Evolutionary conservation across 2,329 filamentous ascomycete genomes (phyloP).

Genomic region (Endothia cerciana): DNA sequence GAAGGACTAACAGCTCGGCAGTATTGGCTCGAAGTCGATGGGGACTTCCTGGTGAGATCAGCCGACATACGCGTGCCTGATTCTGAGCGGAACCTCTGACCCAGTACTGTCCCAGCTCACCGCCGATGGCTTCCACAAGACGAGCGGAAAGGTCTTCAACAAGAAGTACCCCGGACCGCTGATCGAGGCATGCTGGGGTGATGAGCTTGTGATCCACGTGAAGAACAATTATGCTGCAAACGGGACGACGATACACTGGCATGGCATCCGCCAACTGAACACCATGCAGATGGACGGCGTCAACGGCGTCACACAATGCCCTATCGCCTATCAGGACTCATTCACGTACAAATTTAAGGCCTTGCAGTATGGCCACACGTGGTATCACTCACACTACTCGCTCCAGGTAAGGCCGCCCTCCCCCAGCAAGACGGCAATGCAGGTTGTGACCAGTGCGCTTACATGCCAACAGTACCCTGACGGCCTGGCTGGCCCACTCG

Average conservation of each 20-base stretch:
- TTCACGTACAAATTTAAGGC: constrained; percentile 42
- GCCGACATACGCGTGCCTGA: not conserved
- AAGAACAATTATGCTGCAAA: constrained; percentile 33
- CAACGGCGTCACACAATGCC: constrained; percentile 52
- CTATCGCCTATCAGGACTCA: constrained; percentile 51
- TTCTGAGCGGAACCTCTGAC: not conserved
- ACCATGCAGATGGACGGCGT: constrained; percentile 41
- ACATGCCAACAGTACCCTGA: constrained; percentile 39
- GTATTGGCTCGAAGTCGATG: constrained; percentile 27
- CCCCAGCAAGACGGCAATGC: constrained; percentile 23
- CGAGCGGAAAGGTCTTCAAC: constrained; percentile 32
- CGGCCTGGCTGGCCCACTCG: constrained; percentile 51
- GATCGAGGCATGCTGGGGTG: constrained; percentile 38
- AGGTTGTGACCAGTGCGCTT: constrained; percentile 31
- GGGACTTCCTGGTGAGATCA: constrained; percentile 20
- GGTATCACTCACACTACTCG: constrained; percentile 45
- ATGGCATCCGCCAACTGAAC: constrained; percentile 39
- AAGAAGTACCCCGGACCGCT: constrained; percentile 34
- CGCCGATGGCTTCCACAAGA: constrained; percentile 28
- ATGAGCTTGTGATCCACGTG: constrained; percentile 36
- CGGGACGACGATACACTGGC: constrained; percentile 43
- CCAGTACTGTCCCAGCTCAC: constrained; percentile 8
- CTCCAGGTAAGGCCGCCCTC: constrained; percentile 40
- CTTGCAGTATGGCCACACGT: constrained; percentile 43
- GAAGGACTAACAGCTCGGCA: not conserved